phyloP scores from a whole-genome alignment of 2,329 filamentous ascomycete genomes.

The Zymoseptoria brevis region DNA sequence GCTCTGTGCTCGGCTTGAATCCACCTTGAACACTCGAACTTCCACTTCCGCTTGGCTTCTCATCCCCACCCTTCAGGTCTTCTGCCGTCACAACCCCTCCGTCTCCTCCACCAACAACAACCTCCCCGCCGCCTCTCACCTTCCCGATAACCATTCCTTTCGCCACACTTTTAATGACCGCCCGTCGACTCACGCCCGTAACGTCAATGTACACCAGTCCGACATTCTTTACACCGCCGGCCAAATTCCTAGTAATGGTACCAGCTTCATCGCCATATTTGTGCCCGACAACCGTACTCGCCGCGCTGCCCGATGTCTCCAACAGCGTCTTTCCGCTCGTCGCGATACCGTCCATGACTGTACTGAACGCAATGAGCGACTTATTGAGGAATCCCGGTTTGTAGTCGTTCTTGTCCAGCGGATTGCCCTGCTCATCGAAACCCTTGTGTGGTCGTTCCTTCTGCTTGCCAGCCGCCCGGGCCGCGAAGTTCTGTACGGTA shows the following conservation, averaged over 20 bases:
- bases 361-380: constrained; percentile 91
- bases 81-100: constrained; percentile 36
- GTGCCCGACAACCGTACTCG: constrained; percentile 80
- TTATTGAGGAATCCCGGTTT: constrained; percentile 94
- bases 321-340: constrained; percentile 75
- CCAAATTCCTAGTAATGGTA: constrained; percentile 63
- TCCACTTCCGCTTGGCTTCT: constrained; percentile 3
- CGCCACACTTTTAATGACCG: constrained; percentile 87
- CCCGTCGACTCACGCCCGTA: constrained; percentile 78
- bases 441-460: constrained; percentile 49
- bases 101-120: constrained; percentile 64
- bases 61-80: constrained; percentile 19
- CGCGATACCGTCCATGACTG: constrained; percentile 86
- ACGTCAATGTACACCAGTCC: constrained; percentile 96
- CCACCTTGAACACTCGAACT: constrained; percentile 10
- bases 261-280: constrained; percentile 82
- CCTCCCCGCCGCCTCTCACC: constrained; percentile 63
- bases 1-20: constrained; percentile 15
- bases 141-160: constrained; percentile 91
- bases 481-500: constrained; percentile 84
- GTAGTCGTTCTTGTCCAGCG: constrained; percentile 48
- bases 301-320: constrained; percentile 64
- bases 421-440: constrained; percentile 62
- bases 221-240: constrained; percentile 88
- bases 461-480: constrained; percentile 59